phyloP scores from a whole-genome alignment of 371 early-diverging fungal genomes.

The Mortierella sp. region DNA sequence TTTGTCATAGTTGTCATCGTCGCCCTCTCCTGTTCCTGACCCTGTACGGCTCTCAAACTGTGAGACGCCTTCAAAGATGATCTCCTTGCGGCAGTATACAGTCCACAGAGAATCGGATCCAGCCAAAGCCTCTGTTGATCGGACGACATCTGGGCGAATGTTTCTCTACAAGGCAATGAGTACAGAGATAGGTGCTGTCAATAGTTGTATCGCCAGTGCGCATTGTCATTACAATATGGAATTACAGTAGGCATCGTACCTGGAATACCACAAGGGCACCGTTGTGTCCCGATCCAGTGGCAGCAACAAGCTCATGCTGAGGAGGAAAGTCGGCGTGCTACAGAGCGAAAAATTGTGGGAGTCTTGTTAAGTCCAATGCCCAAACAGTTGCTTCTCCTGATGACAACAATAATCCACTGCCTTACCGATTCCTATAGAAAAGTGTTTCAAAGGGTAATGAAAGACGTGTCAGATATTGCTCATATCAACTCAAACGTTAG shows the following conservation, averaged over 20 bases:
- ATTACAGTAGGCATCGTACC: constrained; percentile 29
- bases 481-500: background rate
- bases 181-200: background rate
- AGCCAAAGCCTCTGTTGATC: constrained; percentile 72
- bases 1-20: constrained; percentile 69
- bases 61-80: constrained; percentile 63
- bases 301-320: constrained; percentile 87
- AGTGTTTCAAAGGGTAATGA: background rate
- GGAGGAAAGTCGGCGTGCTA: constrained; percentile 56
- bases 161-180: constrained; percentile 63
- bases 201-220: background rate
- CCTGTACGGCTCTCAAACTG: constrained; percentile 57
- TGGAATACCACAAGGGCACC: constrained; percentile 88
- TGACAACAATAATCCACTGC: too few species aligned
- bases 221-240: background rate
- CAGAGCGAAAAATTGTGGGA: background rate
- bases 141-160: constrained; percentile 81
- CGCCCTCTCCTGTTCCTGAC: constrained; percentile 51
- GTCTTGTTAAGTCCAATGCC: background rate
- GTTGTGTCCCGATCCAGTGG: constrained; percentile 82
- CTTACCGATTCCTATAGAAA: constrained; percentile 34
- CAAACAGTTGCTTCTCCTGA: background rate
- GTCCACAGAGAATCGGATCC: constrained; percentile 81
- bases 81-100: constrained; percentile 70
- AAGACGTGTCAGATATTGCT: background rate